Conservation (phyloP, 2,329 filamentous ascomycete genomes). For the Emmonsiellopsis sp. region DNA sequence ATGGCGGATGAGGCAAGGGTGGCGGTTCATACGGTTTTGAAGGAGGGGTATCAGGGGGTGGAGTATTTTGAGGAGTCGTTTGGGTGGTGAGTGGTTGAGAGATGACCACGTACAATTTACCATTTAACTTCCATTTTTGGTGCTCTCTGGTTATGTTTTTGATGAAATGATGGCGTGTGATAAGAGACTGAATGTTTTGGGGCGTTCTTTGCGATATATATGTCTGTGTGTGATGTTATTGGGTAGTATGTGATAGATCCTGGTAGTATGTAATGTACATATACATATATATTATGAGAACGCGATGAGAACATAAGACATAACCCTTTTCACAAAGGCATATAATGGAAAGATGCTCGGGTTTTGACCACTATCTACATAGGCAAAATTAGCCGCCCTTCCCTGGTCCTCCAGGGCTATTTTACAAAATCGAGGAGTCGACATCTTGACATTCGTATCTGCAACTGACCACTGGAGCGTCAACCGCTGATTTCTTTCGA, state of each 20-base stretch:
- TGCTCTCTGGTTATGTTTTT: background rate
- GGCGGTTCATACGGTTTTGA: conserved; percentile 26
- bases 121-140: background rate
- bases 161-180: background rate
- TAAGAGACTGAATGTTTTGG: background rate
- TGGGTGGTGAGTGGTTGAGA: conserved; percentile 19
- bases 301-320: background rate
- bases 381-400: no score
- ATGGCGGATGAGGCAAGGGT: conserved; percentile 37
- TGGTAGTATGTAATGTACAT: no score
- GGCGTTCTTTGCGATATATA: background rate
- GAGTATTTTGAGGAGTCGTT: conserved; percentile 41
- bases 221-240: background rate
- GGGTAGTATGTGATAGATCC: no score
- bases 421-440: no score
- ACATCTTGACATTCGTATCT: no score
- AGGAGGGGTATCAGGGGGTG: conserved; percentile 20
- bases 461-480: no score
- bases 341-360: no score
- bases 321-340: no score
- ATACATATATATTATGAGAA: background rate
- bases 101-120: background rate
- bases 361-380: no score
- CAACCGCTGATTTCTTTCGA: no score
- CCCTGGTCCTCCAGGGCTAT: no score